Base-by-base conservation (phyloP, 345 rosid species). In the Capsella bursapastoris region DNA sequence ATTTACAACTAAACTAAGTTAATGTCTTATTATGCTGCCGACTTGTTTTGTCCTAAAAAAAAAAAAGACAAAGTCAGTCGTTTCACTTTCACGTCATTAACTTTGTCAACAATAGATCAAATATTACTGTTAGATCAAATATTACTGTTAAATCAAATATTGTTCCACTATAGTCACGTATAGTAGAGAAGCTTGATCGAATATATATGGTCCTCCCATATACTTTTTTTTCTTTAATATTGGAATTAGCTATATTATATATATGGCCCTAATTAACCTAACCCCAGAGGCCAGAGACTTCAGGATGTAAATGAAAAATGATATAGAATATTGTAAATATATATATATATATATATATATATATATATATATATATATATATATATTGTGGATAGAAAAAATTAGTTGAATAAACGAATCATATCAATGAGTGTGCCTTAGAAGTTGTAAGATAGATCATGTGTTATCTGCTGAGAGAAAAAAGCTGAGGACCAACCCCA, bases 401-500 rank as follows among this genome's bases (percentile, higher is more conserved):
- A 13, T 13, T 56, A 49, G 66, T 34, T 70, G 47, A 49, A 48
- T 6, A 34, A 71, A 77, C 67, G 76, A 77, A 77, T 64, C 67
- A 51, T 64, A 64, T 70, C 38, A 64, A 56, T n/a, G 41, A 35
- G 69, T 61, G 64, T 56, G 55, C 32, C 66, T 29, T n/a, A 59
- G 5, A 57, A 59, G 2, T 22, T 22, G 25, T 22, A 22, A 22
- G 25, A 22, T 48, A 13, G 72, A 64, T 71, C 80, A 70, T 70
- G 67, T 64, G 80, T 70, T 64, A 57, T 57, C 55, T 64, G 67
- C 55, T 71, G 45, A 32, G 7, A 29, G 5, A 69, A 37, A 69
- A 76, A 53, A 48, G 71, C 45, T 3, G 45, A 70, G 67, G 80
- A 77, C 72, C 80, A 77, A 67, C 32, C 37, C 37, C 2, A 34